These are phyloP conservation scores for Cyamopsis tetragonoloba DNA, from an alignment of 306 rosid genomes.

Conservation along the genomic window DNA sequence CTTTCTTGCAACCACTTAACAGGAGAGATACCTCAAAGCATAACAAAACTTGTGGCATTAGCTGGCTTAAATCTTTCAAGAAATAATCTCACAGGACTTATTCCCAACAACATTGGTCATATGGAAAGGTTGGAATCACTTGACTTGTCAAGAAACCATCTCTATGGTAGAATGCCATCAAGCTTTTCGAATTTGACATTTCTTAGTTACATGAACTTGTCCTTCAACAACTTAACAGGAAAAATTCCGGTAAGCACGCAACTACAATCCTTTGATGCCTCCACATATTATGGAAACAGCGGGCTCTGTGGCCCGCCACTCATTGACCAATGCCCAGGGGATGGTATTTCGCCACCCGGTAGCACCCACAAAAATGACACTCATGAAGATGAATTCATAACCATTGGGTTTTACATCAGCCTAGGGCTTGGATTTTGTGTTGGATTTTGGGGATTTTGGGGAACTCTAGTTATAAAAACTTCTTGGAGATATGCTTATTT, in stretches of 20 bases:
- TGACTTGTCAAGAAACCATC: slow-evolving; percentile 31
- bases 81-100: slow-evolving; percentile 28
- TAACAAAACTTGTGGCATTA: slow-evolving; percentile 23
- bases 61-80: slow-evolving; percentile 27
- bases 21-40: slow-evolving; percentile 28
- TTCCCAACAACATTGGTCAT: slow-evolving; percentile 24
- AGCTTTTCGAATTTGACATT: background rate
- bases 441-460: slow-evolving; percentile 36
- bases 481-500: slow-evolving; percentile 27
- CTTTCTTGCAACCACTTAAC: slow-evolving; percentile 28
- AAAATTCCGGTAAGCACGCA: background rate
- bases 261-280: background rate
- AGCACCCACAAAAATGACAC: background rate
- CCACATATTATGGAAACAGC: slow-evolving; percentile 3
- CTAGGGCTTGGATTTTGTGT: background rate
- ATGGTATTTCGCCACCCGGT: background rate
- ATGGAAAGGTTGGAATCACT: slow-evolving; percentile 21
- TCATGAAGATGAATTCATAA: background rate
- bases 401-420: slow-evolving; percentile 8
- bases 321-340: background rate
- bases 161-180: background rate
- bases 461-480: background rate
- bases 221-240: background rate
- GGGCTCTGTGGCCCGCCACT: slow-evolving; percentile 36
- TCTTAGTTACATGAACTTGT: background rate